phyloP scores from a whole-genome alignment of 176 grass and related monocot genomes.

The Microstegium vimineum region DNA sequence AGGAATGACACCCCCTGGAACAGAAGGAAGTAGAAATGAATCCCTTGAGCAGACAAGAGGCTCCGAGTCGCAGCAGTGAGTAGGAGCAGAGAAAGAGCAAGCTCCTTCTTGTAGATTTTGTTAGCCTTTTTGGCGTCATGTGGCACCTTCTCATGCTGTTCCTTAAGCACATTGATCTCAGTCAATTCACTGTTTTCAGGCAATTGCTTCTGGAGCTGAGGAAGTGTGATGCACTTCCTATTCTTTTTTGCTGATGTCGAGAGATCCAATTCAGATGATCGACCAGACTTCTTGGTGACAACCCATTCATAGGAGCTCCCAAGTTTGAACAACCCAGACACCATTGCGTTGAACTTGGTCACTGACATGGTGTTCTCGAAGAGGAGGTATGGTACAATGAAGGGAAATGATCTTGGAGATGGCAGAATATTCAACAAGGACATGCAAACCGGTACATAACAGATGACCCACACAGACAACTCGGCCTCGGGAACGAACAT shows the following conservation, averaged over 20 bases:
- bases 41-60: constrained; percentile 71
- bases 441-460: constrained; percentile 72
- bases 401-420: constrained; percentile 70
- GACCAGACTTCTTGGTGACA: constrained; percentile 74
- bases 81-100: constrained; percentile 66
- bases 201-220: constrained; percentile 50
- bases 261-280: constrained; percentile 63
- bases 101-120: constrained; percentile 84
- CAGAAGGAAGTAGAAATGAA: constrained; percentile 89
- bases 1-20: constrained; percentile 81
- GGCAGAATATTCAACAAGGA: constrained; percentile 76
- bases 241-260: constrained; percentile 31
- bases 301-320: constrained; percentile 83
- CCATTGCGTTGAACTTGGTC: constrained; percentile 87
- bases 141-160: constrained; percentile 18
- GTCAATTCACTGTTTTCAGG: constrained; percentile 44
- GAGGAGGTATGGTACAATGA: constrained; percentile 83
- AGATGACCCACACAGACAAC: constrained; percentile 74
- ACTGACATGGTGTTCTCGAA: constrained; percentile 90
- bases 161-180: constrained; percentile 32
- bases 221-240: constrained; percentile 13
- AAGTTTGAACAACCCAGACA: constrained; percentile 71
- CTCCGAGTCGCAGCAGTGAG: constrained; percentile 63
- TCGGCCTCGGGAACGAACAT: constrained; percentile 87
- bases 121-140: constrained; percentile 38